A percentile compares a stretch with the other conserved stretches of the same genome.
Conservation (phyloP, 176 grass and related monocot species). For the Oryza coarctata region DNA sequence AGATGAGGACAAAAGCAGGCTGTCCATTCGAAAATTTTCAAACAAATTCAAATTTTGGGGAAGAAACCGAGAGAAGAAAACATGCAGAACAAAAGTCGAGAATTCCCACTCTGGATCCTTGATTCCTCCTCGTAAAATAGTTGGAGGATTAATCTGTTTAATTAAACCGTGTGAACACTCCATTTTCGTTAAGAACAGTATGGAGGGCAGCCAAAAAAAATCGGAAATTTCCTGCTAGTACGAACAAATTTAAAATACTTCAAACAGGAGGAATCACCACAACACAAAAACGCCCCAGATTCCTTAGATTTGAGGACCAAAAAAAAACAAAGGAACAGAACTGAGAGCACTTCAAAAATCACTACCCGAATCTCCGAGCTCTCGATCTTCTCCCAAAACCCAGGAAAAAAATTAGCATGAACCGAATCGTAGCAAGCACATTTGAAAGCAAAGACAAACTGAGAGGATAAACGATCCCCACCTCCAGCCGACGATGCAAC, state of each 20-base stretch:
- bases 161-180: not conserved
- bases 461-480: not conserved
- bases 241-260: conserved; percentile 9
- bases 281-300: not conserved
- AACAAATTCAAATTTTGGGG: conserved; percentile 1
- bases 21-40: not conserved
- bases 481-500: not conserved
- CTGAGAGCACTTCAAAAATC: not conserved
- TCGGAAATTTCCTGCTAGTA: not conserved
- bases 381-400: not conserved
- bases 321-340: not conserved
- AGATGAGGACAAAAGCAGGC: conserved; percentile 31
- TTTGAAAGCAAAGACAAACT: not conserved
- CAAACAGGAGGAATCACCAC: not conserved
- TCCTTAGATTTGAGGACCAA: not conserved
- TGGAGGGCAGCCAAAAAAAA: not conserved
- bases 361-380: not conserved
- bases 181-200: not conserved
- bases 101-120: not conserved
- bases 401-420: not conserved
- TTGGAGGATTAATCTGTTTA: not conserved
- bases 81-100: not conserved
- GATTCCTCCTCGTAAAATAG: not conserved
- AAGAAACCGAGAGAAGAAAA: not conserved
- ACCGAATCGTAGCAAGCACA: not conserved